Conservation (phyloP, 1,139 yeast species). For the Taphrina communis region DNA sequence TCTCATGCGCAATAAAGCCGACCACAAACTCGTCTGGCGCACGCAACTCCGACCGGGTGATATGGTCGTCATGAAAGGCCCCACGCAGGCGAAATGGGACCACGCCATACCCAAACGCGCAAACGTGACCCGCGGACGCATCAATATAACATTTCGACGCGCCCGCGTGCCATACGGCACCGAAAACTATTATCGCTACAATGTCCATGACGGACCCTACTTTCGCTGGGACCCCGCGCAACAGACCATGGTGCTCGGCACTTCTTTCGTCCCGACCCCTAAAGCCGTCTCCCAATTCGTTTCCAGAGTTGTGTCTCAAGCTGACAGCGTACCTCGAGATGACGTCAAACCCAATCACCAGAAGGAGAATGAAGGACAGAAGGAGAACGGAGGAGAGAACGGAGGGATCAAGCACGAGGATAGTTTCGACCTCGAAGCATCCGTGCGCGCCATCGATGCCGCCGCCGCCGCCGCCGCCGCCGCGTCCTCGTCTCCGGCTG, state of each 20-base stretch:
- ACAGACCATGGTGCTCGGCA: conserved; percentile 23
- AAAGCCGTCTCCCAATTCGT: neutral
- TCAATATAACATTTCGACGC: conserved; percentile 37
- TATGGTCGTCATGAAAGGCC: conserved; percentile 32
- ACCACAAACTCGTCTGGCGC: conserved; percentile 11
- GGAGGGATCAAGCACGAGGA: neutral
- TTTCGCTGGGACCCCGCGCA: conserved; percentile 27
- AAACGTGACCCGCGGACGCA: conserved; percentile 22
- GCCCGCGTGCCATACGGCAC: conserved; percentile 38
- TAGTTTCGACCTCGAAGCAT: conserved; percentile 3
- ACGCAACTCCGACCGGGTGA: conserved; percentile 27
- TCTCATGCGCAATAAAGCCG: conserved; percentile 30
- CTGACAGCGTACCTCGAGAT: too few species aligned
- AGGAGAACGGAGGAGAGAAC: too few species aligned
- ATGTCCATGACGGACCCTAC: conserved; percentile 37
- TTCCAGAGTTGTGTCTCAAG: too few species aligned
- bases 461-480: neutral
- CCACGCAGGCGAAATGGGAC: conserved; percentile 37
- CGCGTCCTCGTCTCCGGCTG: neutral
- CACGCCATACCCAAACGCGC: conserved; percentile 39
- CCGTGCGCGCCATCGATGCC: conserved; percentile 2
- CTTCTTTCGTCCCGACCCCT: neutral
- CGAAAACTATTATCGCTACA: conserved; percentile 40
- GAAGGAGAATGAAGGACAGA: too few species aligned
- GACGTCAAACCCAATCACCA: too few species aligned